Evolutionary conservation across 768 basidiomycete genomes (phyloP).

Genomic region (Hydnomerulius pinastri): DNA sequence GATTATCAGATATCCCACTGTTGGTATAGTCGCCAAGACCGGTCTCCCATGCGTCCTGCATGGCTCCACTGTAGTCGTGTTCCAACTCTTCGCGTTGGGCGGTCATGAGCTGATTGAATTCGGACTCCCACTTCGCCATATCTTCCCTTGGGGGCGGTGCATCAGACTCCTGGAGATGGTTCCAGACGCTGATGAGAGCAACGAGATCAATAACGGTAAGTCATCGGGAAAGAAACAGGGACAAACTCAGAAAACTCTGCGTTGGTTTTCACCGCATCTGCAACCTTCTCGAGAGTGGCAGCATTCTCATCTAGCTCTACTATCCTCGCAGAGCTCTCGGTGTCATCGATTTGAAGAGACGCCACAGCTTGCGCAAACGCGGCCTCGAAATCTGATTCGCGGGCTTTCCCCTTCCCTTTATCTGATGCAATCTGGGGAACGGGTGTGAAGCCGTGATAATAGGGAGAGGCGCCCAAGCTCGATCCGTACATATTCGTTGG

Average conservation of each 20-base stretch:
- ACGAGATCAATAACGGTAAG: background rate
- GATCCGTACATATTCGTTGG: constrained; percentile 31
- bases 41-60: constrained; percentile 67
- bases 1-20: constrained; percentile 29
- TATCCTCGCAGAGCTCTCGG: constrained; percentile 46
- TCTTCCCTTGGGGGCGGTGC: constrained; percentile 61
- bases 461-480: constrained; percentile 34
- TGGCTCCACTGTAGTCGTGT: constrained; percentile 58
- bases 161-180: constrained; percentile 58
- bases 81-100: constrained; percentile 65
- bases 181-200: constrained; percentile 59
- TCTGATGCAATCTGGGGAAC: constrained; percentile 24
- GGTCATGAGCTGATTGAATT: constrained; percentile 79
- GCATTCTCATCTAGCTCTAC: constrained; percentile 53
- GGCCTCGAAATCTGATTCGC: constrained; percentile 82
- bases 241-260: constrained; percentile 58
- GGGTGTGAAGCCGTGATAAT: constrained; percentile 35
- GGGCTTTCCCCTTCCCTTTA: constrained; percentile 79
- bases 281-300: constrained; percentile 42
- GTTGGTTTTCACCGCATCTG: constrained; percentile 28
- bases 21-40: constrained; percentile 48
- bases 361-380: constrained; percentile 71
- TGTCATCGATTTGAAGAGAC: constrained; percentile 46
- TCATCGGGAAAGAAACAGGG: background rate
- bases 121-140: constrained; percentile 78